Percentiles rank a stretch among this genome's conserved stretches.
Evolutionary conservation across 164 flowering plant genomes (phyloP).

Genomic region (Tetracentron sinense): DNA sequence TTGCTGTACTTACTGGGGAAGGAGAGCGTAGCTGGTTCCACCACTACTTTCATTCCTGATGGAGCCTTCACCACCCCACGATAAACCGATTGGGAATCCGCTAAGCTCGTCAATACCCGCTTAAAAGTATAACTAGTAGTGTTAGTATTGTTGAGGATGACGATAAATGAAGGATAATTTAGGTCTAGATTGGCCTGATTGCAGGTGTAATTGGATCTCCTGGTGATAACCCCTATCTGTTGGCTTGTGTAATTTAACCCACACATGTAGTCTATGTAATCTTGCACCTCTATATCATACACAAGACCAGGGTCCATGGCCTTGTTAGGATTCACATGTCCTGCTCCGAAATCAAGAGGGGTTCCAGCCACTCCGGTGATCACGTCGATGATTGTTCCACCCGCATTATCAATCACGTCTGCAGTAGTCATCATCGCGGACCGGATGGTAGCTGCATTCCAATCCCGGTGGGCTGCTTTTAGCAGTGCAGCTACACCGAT

Average conservation of each 20-base stretch:
- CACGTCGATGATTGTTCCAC: slow-evolving; percentile 17
- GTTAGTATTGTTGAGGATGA: slow-evolving; percentile 21
- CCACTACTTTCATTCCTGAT: slow-evolving; percentile 11
- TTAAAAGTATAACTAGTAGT: slow-evolving; percentile 13
- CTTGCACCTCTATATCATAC: slow-evolving; percentile 25
- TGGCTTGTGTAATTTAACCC: slow-evolving; percentile 24
- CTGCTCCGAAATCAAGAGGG: slow-evolving; percentile 38
- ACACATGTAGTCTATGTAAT: slow-evolving; percentile 32
- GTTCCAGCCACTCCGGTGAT: slow-evolving; percentile 16
- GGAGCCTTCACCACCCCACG: slow-evolving; percentile 14
- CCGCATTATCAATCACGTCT: slow-evolving; percentile 14
- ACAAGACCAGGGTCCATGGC: slow-evolving; percentile 47
- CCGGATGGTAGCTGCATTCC: slow-evolving; percentile 37
- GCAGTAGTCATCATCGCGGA: slow-evolving; percentile 51
- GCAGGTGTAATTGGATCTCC: slow-evolving; percentile 20
- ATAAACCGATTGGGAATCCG: slow-evolving; percentile 13
- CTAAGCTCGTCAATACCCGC: slow-evolving; percentile 21
- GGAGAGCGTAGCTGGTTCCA: slow-evolving; percentile 8
- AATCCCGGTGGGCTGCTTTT: slow-evolving; percentile 30
- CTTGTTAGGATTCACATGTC: slow-evolving; percentile 35
- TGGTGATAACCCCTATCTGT: slow-evolving; percentile 25
- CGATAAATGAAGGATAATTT: slow-evolving; percentile 31
- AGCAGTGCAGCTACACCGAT: slow-evolving; percentile 36
- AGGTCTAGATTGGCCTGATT: slow-evolving; percentile 23
- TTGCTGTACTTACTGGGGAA: slow-evolving; percentile 8